phyloP scores from a whole-genome alignment of 164 flowering plant genomes.

The Vitis riparia region DNA sequence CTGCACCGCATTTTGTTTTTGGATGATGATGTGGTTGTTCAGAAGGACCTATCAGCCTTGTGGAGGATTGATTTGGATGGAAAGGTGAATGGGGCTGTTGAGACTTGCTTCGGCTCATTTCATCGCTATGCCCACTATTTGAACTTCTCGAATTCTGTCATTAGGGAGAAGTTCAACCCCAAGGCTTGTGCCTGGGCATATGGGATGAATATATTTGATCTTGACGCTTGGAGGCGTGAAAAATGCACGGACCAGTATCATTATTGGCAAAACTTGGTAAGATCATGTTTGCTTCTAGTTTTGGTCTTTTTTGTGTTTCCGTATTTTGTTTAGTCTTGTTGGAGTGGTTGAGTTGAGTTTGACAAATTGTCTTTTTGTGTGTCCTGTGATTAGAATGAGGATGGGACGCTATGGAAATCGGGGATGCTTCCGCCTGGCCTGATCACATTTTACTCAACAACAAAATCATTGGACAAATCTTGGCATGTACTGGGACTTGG shows the following conservation, averaged over 20 bases:
- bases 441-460: conserved; percentile 73
- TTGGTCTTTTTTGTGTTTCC: not conserved
- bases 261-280: conserved; percentile 88
- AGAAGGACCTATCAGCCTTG: conserved; percentile 76
- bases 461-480: conserved; percentile 85
- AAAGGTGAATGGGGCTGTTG: conserved; percentile 92
- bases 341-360: not conserved
- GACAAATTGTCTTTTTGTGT: not conserved
- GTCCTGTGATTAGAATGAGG: conserved; percentile 57
- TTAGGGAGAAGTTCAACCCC: conserved; percentile 72
- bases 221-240: conserved; percentile 90
- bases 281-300: conserved; percentile 10
- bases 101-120: conserved; percentile 91
- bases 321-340: not conserved
- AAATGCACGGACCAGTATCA: conserved; percentile 77
- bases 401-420: conserved; percentile 63
- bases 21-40: conserved; percentile 97
- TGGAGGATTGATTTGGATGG: conserved; percentile 92
- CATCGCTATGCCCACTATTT: conserved; percentile 76
- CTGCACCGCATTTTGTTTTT: conserved; percentile 67
- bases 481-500: conserved; percentile 97
- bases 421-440: conserved; percentile 88
- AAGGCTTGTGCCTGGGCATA: conserved; percentile 97
- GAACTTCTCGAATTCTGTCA: conserved; percentile 80
- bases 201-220: conserved; percentile 91